Base-by-base conservation (phyloP, 2,329 filamentous ascomycete genomes). In the Pleomassaria siparia region DNA sequence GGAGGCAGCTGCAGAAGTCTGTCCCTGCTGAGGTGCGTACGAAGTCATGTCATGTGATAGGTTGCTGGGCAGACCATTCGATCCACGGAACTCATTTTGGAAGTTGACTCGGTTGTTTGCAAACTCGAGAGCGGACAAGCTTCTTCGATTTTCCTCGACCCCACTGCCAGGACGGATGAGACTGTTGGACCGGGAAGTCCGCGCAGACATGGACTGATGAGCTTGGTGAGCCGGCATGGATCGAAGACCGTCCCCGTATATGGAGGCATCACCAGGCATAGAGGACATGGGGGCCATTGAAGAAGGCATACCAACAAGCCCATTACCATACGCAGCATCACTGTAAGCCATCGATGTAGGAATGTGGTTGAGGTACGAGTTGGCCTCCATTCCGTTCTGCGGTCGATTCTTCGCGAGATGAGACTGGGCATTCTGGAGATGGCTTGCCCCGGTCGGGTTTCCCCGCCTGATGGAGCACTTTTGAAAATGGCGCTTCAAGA, bases 401-500 rank as follows among this genome's bases (percentile, higher is more conserved):
- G 59, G 55, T 22, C 69, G 55, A 49, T 69, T 70, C 76, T 91
- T 91, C 78, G 91, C 92, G 66, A 94, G 80, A 73, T 95, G 89
- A 56, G 89, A 88, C 73, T 92, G 88, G 28, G 91, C 89, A 74
- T 96, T 91, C 60, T 91, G 95, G 72, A 99, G 75, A 76, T 99
- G 94, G 67, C 89, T 96, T 54, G 90, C 90, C 61, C 91, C 91
- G 13, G 91, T 96, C 45, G 94, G 92, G 74, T 97, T 97, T 49
- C 94, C 94, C 69, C 94, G 87, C 64, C 94, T 86, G 57, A 96
- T 90, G 30, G 94, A 96, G 77, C 94, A 99, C 79, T 99, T 99
- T 74, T 96, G 91, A 76, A 97, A 99, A 76, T 99, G 94, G 57
- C 94, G 89, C 80, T 99, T 99, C 64, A 99, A 78, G 58, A 99